phyloP scores from a whole-genome alignment of 2,329 filamentous ascomycete genomes.

The Curvularia lunata region DNA sequence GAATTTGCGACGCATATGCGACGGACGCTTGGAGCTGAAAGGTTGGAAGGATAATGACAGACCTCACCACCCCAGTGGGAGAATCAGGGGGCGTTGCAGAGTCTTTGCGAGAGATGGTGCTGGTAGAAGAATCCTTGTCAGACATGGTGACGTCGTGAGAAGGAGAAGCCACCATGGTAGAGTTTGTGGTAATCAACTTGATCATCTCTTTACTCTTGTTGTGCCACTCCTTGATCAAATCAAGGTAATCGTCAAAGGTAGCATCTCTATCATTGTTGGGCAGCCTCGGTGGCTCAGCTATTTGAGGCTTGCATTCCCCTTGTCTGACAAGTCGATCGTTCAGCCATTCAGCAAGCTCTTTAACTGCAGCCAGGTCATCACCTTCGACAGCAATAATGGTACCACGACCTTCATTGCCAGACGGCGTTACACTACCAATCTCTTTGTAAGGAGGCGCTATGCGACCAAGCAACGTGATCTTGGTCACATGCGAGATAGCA shows the following conservation, averaged over 20 bases:
- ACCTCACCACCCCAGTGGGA: slow-evolving; percentile 51
- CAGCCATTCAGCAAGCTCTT: slow-evolving; percentile 70
- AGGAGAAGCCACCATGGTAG: slow-evolving; percentile 5
- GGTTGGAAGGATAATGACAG: slow-evolving; percentile 76
- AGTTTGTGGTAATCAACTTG: slow-evolving; percentile 56
- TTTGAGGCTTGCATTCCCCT: slow-evolving; percentile 57
- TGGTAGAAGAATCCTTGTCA: slow-evolving; percentile 22
- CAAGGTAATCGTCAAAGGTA: slow-evolving; percentile 64
- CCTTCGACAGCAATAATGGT: slow-evolving; percentile 86
- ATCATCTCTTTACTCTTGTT: slow-evolving; percentile 74
- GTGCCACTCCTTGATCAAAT: slow-evolving; percentile 76
- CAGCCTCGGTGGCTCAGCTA: slow-evolving; percentile 57
- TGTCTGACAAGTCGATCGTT: slow-evolving; percentile 59
- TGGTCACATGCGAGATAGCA: slow-evolving; percentile 75
- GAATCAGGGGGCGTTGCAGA: slow-evolving; percentile 23
- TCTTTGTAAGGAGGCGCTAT: slow-evolving; percentile 72
- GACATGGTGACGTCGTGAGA: slow-evolving; percentile 10
- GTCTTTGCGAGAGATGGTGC: slow-evolving; percentile 23
- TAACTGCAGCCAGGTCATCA: slow-evolving; percentile 66
- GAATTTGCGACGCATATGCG: slow-evolving; percentile 72
- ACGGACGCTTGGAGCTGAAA: slow-evolving; percentile 84
- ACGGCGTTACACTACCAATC: slow-evolving; percentile 30
- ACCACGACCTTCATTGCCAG: slow-evolving; percentile 63
- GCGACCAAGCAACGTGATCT: slow-evolving; percentile 75
- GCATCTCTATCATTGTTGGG: slow-evolving; percentile 46